phyloP scores from a whole-genome alignment of 495 filamentous ascomycete species.

The Aspergillus conjunctus region DNA sequence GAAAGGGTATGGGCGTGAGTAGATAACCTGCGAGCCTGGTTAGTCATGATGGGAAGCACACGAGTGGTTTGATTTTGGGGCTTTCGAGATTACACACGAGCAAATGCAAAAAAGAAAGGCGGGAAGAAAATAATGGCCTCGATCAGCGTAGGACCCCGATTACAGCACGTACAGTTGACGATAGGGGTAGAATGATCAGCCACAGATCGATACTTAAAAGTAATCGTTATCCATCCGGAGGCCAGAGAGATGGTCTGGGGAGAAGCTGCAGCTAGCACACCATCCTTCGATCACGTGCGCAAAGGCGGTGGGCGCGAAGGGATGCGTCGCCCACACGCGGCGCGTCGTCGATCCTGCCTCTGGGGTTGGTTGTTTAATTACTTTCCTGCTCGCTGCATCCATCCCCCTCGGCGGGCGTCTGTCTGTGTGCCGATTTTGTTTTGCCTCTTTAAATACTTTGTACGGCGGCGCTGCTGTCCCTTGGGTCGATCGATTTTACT shows the following conservation, averaged over 20 bases:
- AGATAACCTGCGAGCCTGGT: constrained; percentile 13
- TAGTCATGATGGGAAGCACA: constrained; percentile 7
- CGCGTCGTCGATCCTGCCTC: constrained; percentile 28
- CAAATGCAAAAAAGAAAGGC: background rate
- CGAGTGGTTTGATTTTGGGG: background rate
- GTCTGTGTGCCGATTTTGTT: background rate
- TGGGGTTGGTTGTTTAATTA: constrained; percentile 25
- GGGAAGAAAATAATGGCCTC: background rate
- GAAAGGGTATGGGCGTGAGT: constrained; percentile 1
- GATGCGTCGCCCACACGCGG: constrained; percentile 26
- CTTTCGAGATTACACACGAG: background rate
- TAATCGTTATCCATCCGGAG: background rate
- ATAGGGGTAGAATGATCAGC: background rate
- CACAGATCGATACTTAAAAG: background rate
- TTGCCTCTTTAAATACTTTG: constrained; percentile 15
- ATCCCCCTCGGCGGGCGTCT: constrained; percentile 12
- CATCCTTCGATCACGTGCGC: constrained; percentile 21
- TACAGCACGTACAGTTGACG: constrained; percentile 4
- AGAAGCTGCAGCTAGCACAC: constrained; percentile 32
- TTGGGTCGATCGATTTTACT: constrained; percentile 6
- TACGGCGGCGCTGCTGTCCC: constrained; percentile 7
- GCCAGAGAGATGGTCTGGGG: constrained; percentile 2
- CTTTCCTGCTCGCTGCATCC: constrained; percentile 11
- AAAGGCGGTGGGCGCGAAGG: constrained; percentile 30
- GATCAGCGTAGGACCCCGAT: background rate